Evolutionary conservation across 1,284 basidiomycete species (phyloP), one percentile per base, ranked within the genome.

Genomic region (Malassezia cuniculi): DNA sequence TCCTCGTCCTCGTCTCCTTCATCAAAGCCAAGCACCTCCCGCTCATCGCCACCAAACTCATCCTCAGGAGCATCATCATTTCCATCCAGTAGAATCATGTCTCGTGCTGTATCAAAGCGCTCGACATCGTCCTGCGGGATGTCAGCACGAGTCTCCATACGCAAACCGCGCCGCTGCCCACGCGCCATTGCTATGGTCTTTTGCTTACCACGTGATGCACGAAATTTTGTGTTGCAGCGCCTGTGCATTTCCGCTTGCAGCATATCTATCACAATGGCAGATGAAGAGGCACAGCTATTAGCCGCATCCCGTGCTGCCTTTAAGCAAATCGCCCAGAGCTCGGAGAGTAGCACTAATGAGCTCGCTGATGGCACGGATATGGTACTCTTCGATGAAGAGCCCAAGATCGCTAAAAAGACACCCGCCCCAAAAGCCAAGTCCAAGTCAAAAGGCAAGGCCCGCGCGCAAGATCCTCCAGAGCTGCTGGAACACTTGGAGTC

Each of bases 71-170:
- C 50, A 32, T 54, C 48, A 26, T 46, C 30, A 10, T 36, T 31
- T 12, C 46, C 49, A 16, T 57, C 78, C 6, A 90, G 72, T 9
- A 83, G 72, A 44, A 90, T 82, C 62, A 78, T 76, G 60, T 93
- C 85, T 37, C 78, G 74, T 41, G 71, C 48, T 14, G 49, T 45
- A 28, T 60, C 46, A 32, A 64, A 55, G 18, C 42, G 48, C 32
- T 66, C 59, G 20, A 57, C 45, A 43, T 59, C 51, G 31, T 61
- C 54, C 35, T 50, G 50, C 6, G 51, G 52, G 21, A 56, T 46
- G 34, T 65, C 53, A 24, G 58, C 47, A 27, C 38, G 27, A 10
- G 29, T 22, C 21, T 37, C 19, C 30, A 26, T 28, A 22, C 40
- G 20, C 11, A n/a, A 4, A 4, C 27, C 31, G 11, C 36, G 31